These are phyloP conservation scores for Meripilus lineatus DNA, from an alignment of 1,284 basidiomycete species.

Conservation along the genomic window DNA sequence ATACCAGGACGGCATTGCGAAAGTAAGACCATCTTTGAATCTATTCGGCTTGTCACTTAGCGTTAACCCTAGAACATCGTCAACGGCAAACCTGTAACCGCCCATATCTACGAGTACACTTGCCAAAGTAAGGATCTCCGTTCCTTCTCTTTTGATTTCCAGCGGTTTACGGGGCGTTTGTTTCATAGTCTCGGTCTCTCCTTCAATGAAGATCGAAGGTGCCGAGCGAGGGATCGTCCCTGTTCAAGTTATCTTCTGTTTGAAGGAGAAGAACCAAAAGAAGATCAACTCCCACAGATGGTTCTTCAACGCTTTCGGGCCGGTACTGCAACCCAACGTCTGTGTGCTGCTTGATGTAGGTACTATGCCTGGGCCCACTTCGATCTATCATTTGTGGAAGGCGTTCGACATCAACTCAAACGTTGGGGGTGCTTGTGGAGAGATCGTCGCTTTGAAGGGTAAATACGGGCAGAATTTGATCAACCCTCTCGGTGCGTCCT, in stretches of 20 bases:
- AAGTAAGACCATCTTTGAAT: constrained; percentile 40
- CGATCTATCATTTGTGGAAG: constrained; percentile 96
- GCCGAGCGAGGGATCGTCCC: constrained; percentile 80
- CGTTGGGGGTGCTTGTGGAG: constrained; percentile 95
- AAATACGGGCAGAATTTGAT: constrained; percentile 72
- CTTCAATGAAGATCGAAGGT: constrained; percentile 78
- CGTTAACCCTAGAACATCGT: constrained; percentile 62
- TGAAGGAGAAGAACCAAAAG: constrained; percentile 92
- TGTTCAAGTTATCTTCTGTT: constrained; percentile 90
- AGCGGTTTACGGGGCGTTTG: constrained; percentile 11
- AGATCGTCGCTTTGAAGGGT: constrained; percentile 91
- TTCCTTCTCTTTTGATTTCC: constrained; percentile 4
- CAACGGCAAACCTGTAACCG: constrained; percentile 81
- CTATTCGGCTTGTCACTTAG: background rate
- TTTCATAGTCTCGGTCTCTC: constrained; percentile 70
- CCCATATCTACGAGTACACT: constrained; percentile 95
- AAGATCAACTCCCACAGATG: constrained; percentile 94
- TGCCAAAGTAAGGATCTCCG: constrained; percentile 62
- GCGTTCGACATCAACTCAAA: constrained; percentile 95
- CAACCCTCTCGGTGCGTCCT: constrained; percentile 68
- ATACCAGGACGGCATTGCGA: constrained; percentile 86
- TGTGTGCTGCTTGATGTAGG: constrained; percentile 95
- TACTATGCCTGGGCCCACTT: constrained; percentile 85
- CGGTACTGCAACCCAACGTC: constrained; percentile 80
- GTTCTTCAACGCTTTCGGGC: constrained; percentile 88